phyloP scores from a whole-genome alignment of 2,329 filamentous ascomycete genomes.

The Beauveria sp. region DNA sequence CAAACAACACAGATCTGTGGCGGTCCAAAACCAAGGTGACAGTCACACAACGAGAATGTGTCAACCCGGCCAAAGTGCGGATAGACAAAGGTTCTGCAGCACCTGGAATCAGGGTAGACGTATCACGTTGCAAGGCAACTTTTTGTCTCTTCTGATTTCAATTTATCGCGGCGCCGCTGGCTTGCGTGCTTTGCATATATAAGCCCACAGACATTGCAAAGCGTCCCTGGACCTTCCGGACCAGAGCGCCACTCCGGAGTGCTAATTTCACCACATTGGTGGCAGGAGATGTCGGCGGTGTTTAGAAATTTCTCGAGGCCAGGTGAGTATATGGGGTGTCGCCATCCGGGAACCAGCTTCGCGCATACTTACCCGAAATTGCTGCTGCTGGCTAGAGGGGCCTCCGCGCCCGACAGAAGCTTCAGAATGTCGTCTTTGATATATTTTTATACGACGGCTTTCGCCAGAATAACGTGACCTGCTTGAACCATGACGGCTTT shows the following conservation, averaged over 20 bases:
- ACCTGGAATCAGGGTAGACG: neutral
- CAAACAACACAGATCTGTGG: neutral
- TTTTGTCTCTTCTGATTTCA: neutral
- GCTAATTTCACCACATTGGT: constrained; percentile 4
- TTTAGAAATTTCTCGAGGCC: neutral
- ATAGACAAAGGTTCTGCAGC: no score
- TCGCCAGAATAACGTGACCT: neutral
- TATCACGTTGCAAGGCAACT: neutral
- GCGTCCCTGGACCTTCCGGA: constrained; percentile 10
- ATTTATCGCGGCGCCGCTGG: neutral
- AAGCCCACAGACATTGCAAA: constrained; percentile 13
- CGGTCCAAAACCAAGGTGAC: no score
- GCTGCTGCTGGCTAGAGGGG: neutral
- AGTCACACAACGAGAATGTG: neutral
- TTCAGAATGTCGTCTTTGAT: neutral
- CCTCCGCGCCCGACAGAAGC: neutral
- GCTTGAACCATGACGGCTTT: neutral
- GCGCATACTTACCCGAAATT: neutral
- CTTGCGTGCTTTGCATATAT: constrained; percentile 12
- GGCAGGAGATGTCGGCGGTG: constrained; percentile 9
- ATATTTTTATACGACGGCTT: neutral
- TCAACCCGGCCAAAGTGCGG: no score
- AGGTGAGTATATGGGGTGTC: neutral
- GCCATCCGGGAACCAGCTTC: neutral
- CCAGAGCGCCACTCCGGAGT: constrained; percentile 13